phyloP scores from a whole-genome alignment of 768 basidiomycete species.

The Cyclocybe aegerita region DNA sequence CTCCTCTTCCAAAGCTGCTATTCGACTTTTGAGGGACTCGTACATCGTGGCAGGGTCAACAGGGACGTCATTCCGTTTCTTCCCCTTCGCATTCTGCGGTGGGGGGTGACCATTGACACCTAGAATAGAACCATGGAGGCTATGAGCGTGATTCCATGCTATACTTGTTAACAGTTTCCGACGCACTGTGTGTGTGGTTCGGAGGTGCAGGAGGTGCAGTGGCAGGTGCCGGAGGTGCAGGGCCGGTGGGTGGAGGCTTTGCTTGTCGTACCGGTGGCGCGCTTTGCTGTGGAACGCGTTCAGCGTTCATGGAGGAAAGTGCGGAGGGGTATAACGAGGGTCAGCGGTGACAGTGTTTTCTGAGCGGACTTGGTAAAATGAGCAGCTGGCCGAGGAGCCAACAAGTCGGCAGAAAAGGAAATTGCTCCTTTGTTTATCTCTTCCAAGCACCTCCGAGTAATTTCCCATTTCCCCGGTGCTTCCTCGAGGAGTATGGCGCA shows the following conservation, averaged over 20 bases:
- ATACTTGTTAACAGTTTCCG: slow-evolving; percentile 26
- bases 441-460: no score
- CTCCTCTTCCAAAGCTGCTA: slow-evolving; percentile 87
- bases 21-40: slow-evolving; percentile 84
- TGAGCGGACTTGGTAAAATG: no score
- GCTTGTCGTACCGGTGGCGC: slow-evolving; percentile 36
- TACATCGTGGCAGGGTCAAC: slow-evolving; percentile 87
- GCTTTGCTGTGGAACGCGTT: slow-evolving; percentile 32
- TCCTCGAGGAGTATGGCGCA: no score
- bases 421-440: no score
- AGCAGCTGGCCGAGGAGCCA: no score
- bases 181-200: slow-evolving; percentile 33
- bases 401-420: no score
- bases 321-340: slow-evolving; percentile 3
- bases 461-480: no score
- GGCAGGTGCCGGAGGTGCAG: slow-evolving; percentile 60
- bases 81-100: slow-evolving; percentile 47
- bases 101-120: slow-evolving; percentile 42
- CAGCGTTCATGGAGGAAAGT: slow-evolving; percentile 47
- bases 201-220: slow-evolving; percentile 58
- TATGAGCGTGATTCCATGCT: slow-evolving; percentile 24
- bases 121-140: slow-evolving; percentile 30
- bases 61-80: slow-evolving; percentile 72
- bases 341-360: background rate
- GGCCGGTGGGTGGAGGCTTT: slow-evolving; percentile 57